phyloP scores from a whole-genome alignment of 805 yeast genomes.

The Candida broadrunensis region DNA sequence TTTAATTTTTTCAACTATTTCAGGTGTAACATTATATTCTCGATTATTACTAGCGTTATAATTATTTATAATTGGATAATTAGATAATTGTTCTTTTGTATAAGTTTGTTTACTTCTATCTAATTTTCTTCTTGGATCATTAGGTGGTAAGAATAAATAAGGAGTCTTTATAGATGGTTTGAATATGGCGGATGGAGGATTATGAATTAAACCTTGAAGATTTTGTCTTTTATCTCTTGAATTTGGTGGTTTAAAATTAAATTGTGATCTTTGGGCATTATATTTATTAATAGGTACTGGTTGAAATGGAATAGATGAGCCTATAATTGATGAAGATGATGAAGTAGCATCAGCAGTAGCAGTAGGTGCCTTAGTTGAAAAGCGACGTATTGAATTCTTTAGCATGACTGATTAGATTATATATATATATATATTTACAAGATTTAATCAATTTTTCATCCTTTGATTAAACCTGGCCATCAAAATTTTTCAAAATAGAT shows the following conservation, averaged over 20 bases:
- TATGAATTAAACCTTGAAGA: conserved; percentile 57
- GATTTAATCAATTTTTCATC: too few relatives aligned
- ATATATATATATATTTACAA: too few relatives aligned
- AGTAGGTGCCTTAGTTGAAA: background rate
- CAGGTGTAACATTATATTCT: conserved; percentile 54
- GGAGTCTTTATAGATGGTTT: conserved; percentile 60
- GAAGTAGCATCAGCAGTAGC: too few relatives aligned
- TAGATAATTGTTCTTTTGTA: conserved; percentile 29
- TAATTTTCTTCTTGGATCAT: conserved; percentile 53
- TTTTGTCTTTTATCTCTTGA: conserved; percentile 17
- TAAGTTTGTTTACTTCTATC: conserved; percentile 24
- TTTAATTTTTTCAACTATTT: conserved; percentile 55
- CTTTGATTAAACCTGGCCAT: too few relatives aligned
- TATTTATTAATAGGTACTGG: conserved; percentile 50
- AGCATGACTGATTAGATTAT: background rate
- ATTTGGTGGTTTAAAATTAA: conserved; percentile 49
- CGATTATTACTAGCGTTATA: conserved; percentile 36
- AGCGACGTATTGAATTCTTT: background rate
- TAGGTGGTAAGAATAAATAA: conserved; percentile 59
- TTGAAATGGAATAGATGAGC: conserved; percentile 25
- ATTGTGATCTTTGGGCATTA: conserved; percentile 62
- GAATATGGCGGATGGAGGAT: conserved; percentile 55
- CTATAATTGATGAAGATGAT: background rate
- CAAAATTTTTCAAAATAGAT: background rate
- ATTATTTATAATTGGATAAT: conserved; percentile 39